Base-by-base conservation (phyloP, 208 protist genomes). In the Acanthamoeba lenticulata region DNA sequence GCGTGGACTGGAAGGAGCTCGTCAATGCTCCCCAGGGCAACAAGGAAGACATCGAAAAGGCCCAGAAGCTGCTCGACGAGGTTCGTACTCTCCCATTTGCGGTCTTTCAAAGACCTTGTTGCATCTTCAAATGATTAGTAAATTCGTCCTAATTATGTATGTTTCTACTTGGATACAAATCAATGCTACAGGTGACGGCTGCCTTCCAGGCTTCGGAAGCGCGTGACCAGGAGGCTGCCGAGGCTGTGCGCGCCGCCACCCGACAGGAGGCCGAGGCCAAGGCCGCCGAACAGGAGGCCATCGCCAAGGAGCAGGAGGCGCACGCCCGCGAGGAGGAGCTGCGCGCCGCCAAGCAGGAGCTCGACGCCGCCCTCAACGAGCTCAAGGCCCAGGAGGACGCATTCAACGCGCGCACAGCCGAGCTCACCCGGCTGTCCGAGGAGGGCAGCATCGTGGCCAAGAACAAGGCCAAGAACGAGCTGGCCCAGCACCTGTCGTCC, bases 381-480 rank as follows among this genome's bases (percentile, higher is more conserved):
- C 45, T 95, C 5, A 77, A 95, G 79, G 40, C 67, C 47, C 94
- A 95, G 77, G 94, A 95, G 60, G 67, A 94, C 11, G 67, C 94
- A 77, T 95, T 79, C 74, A 86, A 79, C 60, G 57, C 38, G 29
- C 45, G 72, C 36, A 92, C 44, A 17, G 44, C 49, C 38, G 91
- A 94, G 91, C 91, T 94, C n/a, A 24, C 94, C 40, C 36, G 91
- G 1, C 45, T 45, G 1, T 88, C 67, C 36, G 69, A 94, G 49
- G 91, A 94, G 55, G 91, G 91, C 45, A 42, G 74, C 55, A 38
- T 94, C 27, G 74, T 95, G 11, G 47, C 38, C 13, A 49, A 86
- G 34, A 72, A 85, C 45, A 55, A 88, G 44, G 94, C 94, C 57
- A 95, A 95, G 86, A 94, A 89, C 77, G 69, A 94, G 60, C 81